Evolutionary conservation across 768 basidiomycete species (phyloP), one percentile per base, ranked within the genome.

Genomic region (Lanmaoa rubissima): DNA sequence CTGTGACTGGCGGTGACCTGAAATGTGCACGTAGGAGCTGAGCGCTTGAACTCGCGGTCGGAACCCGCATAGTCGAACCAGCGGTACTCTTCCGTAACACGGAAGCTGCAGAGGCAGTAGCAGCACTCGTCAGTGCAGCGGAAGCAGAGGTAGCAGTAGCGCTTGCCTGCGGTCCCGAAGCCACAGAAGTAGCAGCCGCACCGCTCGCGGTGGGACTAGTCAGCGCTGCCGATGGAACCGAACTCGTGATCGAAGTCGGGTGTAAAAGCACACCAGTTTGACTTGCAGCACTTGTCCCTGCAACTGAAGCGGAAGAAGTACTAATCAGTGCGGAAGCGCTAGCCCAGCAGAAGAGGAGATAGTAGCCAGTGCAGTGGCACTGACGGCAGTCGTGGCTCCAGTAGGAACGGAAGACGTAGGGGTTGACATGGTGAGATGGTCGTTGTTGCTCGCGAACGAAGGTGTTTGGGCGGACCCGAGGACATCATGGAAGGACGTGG

Each of bases 191-290:
- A 21, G 45, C 26, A 24, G 21, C 19, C 17, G 6, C 6, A 17
- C 7, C 5, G 17, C 16, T 19, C 39, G 32, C 12, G 5, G 44
- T 7, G 28, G 45, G 9, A 8, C 12, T 47, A 13, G 58, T 39
- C 17, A 34, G 40, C 9, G 40, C 28, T 2, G 14, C 42, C 3
- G 36, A 32, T 3, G 53, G 3, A 12, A 26, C n/a, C n/a, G 47
- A 26, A 38, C 32, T 32, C 17, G 48, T 21, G 14, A 1, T 12
- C 17, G 60, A 43, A 11, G 43, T 43, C 9, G 1, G 35, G 2
- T 48, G 55, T 35, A 57, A 34, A 43, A 38, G 49, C 11, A 55
- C 49, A 14, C 51, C 60, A 14, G 51, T 51, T 19, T 10, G 32
- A 32, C 14, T 41, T 5, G 54, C 6, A 11, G 38, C 31, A 7